Evolutionary conservation across 495 filamentous ascomycete species (phyloP), one percentile per base, ranked within the genome.

Genomic region (Xylaria palmicola): DNA sequence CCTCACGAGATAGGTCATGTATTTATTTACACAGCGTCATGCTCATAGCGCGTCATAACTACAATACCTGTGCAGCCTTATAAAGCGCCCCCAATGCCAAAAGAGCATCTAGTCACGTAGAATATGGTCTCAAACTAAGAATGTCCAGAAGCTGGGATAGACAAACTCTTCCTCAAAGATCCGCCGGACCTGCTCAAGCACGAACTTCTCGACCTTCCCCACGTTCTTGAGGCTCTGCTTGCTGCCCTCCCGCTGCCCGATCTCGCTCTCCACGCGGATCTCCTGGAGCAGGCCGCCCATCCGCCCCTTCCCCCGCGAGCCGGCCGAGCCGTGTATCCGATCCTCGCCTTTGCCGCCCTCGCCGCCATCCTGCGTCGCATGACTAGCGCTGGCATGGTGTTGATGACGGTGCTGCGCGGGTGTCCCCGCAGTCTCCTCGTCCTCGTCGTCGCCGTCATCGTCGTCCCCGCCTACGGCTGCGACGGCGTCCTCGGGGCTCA

Each of bases 121-220:
- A n/a, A 12, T 39, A 32, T 19, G 22, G 24, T 27, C 26, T 49
- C n/a, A 97, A 8, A 98, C 86, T 59, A 98, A 76, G 71, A 98
- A 97, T 1, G 93, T 98, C 92, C 93, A 97, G 75, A 91, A 98
- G 72, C 92, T 97, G 39, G 94, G 94, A 77, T 93, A 98, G 22
- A 98, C 93, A 72, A 98, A 90, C 73, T 98, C 94, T 69, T 97
- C 94, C 75, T 98, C 94, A 68, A 98, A 98, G 60, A 98, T 97
- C 58, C 92, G 84, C 60, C 93, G 86, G 34, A 98, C 94, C 72
- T 98, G 95, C 71, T 97, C 93, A 22, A 98, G 82, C 47, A 98
- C 91, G 71, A 98, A 98, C 62, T 91, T 88, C 77, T 98, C 94
- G 37, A 98, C 94, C 77, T 98, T 98, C 17, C 95, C 93, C 37